Evolutionary conservation across 192 early-diverging fungal species (phyloP), one percentile per base, ranked within the genome.

Genomic region (Pilobolus umbonatus): DNA sequence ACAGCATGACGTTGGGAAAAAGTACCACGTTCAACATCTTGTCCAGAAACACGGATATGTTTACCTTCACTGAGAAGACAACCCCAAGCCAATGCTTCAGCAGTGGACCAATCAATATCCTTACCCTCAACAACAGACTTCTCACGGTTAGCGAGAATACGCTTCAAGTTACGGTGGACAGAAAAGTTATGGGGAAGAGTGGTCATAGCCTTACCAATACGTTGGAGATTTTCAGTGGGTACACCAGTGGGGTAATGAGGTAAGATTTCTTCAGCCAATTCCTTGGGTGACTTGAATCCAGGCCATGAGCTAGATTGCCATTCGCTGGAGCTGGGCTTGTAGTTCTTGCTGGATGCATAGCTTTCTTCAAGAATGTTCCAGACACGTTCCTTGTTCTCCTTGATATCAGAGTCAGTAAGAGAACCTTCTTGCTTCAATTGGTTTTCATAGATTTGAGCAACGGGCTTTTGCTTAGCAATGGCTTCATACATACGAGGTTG

Each of bases 1-100:
- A 98, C 85, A 22, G 96, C 88, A 68, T 98, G 96, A 55, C 96
- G 91, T 67, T 98, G 96, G 49, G 96, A 98, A 78, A 98, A 98
- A 21, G 96, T 98, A 52, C 96, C 96, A 74, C 96, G 91, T 79
- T 98, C 96, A 54, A 91, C 89, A 83, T 98, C 96, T 79, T 98
- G 96, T 44, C 96, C 96, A 56, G 88, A 88, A 32, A 98, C 77
- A 58, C 94, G 87, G 57, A 95, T 85, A 66, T 96, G 93, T 69
- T 91, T 89, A 61, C 92, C 90, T 70, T 97, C 94, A 12, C 88
- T 66, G 53, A 98, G 81, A 47, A 98, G 85, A 8, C 88, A 78
- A 34, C 94, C 96, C 69, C 92, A 96, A 4, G 96, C 91, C 68
- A 98, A 81, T 34, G 87, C 75, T 78, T 98, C 96, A 40, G 91